These are phyloP conservation scores for Syzygium syzygioides DNA, from an alignment of 441 rosid species.

Conservation along the genomic window DNA sequence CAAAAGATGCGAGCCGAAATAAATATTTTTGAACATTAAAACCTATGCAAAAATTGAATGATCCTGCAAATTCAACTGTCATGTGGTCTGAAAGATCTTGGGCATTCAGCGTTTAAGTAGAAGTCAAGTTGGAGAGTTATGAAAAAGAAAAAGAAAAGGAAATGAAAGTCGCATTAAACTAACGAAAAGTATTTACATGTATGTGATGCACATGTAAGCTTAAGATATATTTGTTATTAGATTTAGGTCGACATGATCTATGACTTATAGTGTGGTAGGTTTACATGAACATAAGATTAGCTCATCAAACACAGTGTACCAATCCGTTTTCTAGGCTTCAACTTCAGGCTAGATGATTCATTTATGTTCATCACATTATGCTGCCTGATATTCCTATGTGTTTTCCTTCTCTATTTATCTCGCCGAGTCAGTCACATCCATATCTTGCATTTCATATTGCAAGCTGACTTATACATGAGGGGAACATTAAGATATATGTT, in stretches of 20 bases:
- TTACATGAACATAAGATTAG: background rate
- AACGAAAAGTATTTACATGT: background rate
- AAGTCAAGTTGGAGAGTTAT: background rate
- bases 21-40: background rate
- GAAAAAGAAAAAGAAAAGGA: background rate
- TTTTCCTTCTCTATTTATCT: background rate
- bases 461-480: background rate
- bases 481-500: background rate
- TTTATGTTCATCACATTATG: background rate
- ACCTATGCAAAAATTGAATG: background rate
- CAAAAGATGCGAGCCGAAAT: background rate
- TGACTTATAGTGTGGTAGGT: background rate
- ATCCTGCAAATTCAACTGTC: background rate
- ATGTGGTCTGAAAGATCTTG: background rate
- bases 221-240: background rate
- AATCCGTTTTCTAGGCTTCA: background rate
- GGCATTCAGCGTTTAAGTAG: background rate
- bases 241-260: background rate
- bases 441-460: background rate
- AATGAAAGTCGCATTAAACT: background rate
- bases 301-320: background rate
- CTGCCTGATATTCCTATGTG: background rate
- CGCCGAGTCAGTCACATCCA: background rate
- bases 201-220: background rate
- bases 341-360: background rate